Percentiles rank a stretch among this genome's conserved stretches.
Conservation (phyloP, 2,329 filamentous ascomycete species). For the Dactylellina parvicollis region DNA sequence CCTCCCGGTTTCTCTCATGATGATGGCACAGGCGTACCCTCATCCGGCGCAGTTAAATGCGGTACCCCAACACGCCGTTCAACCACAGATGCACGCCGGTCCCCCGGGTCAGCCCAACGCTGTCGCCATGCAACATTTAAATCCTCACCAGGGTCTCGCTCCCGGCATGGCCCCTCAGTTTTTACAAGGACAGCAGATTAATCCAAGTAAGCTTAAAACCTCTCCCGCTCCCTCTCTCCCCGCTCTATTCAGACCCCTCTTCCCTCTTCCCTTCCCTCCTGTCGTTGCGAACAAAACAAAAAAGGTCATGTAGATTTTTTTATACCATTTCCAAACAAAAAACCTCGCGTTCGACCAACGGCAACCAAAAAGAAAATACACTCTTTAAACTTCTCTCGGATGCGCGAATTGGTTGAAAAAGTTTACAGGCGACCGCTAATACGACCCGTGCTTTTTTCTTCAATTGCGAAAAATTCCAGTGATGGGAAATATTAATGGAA, state of each 20-base stretch:
- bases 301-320: constrained; percentile 45
- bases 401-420: constrained; percentile 51
- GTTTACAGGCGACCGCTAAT: constrained; percentile 50
- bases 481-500: constrained; percentile 52
- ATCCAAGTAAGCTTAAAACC: constrained; percentile 38
- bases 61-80: constrained; percentile 57
- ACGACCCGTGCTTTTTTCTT: constrained; percentile 22
- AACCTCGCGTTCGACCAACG: constrained; percentile 33
- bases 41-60: constrained; percentile 57
- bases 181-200: constrained; percentile 37
- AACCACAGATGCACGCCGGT: constrained; percentile 58
- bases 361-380: constrained; percentile 15
- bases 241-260: neutral
- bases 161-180: constrained; percentile 51
- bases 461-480: constrained; percentile 23
- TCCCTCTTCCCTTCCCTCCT: neutral
- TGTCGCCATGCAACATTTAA: constrained; percentile 57
- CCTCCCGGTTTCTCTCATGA: constrained; percentile 50
- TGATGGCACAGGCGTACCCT: constrained; percentile 57
- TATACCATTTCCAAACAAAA: constrained; percentile 11
- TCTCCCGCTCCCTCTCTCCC: neutral
- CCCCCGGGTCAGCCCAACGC: constrained; percentile 57
- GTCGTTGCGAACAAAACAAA: constrained; percentile 47
- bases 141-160: constrained; percentile 54
- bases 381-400: constrained; percentile 39